phyloP scores from a whole-genome alignment of 2,329 filamentous ascomycete species.

The Pezicula rhizophila region DNA sequence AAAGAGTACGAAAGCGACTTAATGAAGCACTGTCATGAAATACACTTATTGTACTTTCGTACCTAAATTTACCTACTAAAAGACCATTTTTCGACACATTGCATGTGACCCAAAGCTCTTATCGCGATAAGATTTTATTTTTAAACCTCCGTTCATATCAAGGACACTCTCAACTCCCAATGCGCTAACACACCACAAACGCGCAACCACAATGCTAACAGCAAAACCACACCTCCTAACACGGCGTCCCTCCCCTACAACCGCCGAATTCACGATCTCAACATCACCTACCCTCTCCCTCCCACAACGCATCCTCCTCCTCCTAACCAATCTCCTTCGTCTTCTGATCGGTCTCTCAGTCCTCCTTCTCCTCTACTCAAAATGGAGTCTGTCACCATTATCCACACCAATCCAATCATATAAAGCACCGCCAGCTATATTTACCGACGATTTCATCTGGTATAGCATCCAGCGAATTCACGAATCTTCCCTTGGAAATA shows the following conservation, averaged over 20 bases:
- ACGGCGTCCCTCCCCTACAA: constrained; percentile 73
- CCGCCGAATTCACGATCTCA: constrained; percentile 87
- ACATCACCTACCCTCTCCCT: constrained; percentile 57
- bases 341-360: constrained; percentile 34
- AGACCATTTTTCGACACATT: no score
- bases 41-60: no score
- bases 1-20: no score
- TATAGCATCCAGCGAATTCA: constrained; percentile 22
- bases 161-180: not conserved
- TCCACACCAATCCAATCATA: constrained; percentile 4
- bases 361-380: constrained; percentile 44
- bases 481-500: constrained; percentile 25
- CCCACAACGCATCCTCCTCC: constrained; percentile 39
- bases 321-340: constrained; percentile 36
- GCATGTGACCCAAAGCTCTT: no score
- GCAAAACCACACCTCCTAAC: constrained; percentile 53
- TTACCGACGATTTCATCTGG: constrained; percentile 18
- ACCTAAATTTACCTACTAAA: no score
- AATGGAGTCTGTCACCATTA: constrained; percentile 31
- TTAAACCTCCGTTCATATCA: no score
- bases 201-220: constrained; percentile 48
- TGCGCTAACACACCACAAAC: constrained; percentile 2
- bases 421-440: constrained; percentile 4
- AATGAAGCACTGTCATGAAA: no score
- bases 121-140: no score